Percentiles rank a stretch among this genome's conserved stretches.
Conservation (phyloP, 2,329 filamentous ascomycete genomes). For the Hypoxylon sp. region DNA sequence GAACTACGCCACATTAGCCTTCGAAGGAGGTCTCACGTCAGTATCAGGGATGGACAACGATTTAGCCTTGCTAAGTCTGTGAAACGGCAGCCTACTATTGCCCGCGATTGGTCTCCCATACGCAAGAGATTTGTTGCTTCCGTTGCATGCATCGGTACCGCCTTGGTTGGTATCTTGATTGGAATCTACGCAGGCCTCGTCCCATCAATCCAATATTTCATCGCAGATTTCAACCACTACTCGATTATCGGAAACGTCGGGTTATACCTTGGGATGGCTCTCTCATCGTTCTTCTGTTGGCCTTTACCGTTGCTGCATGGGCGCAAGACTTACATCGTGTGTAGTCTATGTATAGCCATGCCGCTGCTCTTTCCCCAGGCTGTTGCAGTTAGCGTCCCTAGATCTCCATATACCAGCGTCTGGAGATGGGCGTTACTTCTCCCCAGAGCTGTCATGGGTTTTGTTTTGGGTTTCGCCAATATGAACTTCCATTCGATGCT, state of each 20-base stretch:
- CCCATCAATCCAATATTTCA: conserved; percentile 83
- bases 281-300: conserved; percentile 80
- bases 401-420: conserved; percentile 68
- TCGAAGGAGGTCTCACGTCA: conserved; percentile 68
- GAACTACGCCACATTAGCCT: conserved; percentile 60
- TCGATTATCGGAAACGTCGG: conserved; percentile 81
- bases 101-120: conserved; percentile 77
- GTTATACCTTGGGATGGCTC: conserved; percentile 78
- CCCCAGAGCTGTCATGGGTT: conserved; percentile 76
- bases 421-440: conserved; percentile 75
- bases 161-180: conserved; percentile 77
- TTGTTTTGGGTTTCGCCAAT: conserved; percentile 80
- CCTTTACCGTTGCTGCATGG: conserved; percentile 82
- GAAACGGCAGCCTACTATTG: conserved; percentile 75
- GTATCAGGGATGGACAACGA: conserved; percentile 63
- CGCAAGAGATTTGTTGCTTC: conserved; percentile 79
- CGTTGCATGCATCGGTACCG: conserved; percentile 80
- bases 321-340: conserved; percentile 81
- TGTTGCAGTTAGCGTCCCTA: conserved; percentile 70
- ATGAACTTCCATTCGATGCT: conserved; percentile 82
- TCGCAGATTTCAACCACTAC: conserved; percentile 77
- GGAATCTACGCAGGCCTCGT: conserved; percentile 85
- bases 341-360: conserved; percentile 77
- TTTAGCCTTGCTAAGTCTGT: conserved; percentile 70
- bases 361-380: conserved; percentile 84